phyloP scores from a whole-genome alignment of 75 land plant species.

The Isoetes taiwanensis region DNA sequence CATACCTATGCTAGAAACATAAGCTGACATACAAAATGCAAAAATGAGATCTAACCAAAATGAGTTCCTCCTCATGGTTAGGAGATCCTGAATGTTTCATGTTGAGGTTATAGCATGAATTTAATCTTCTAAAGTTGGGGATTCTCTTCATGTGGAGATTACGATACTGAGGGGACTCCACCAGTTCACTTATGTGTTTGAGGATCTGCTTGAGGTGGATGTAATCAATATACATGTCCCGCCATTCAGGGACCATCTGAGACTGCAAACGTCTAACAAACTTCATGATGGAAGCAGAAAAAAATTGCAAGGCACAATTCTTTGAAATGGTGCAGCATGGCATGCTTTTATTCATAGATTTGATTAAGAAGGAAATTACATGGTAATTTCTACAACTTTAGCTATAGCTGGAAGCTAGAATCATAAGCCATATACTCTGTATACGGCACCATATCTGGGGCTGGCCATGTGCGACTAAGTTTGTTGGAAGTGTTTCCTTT shows the following conservation, averaged over 20 bases:
- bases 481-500: no score
- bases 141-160: not conserved
- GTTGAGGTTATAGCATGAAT: not conserved
- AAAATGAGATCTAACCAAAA: not conserved
- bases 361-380: no score
- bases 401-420: no score
- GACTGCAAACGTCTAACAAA: not conserved
- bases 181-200: not conserved
- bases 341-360: no score
- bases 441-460: no score
- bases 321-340: no score
- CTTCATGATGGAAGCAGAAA: no score
- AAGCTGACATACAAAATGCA: not conserved
- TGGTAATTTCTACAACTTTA: no score
- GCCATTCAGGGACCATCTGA: not conserved
- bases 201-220: not conserved
- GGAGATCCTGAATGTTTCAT: not conserved
- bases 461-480: no score
- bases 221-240: not conserved
- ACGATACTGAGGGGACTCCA: not conserved
- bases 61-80: not conserved
- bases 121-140: not conserved
- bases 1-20: not conserved
- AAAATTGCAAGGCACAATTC: no score
- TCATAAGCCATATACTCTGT: no score